Base-by-base conservation (phyloP, 768 basidiomycete genomes). In the Jaapia argillacea region DNA sequence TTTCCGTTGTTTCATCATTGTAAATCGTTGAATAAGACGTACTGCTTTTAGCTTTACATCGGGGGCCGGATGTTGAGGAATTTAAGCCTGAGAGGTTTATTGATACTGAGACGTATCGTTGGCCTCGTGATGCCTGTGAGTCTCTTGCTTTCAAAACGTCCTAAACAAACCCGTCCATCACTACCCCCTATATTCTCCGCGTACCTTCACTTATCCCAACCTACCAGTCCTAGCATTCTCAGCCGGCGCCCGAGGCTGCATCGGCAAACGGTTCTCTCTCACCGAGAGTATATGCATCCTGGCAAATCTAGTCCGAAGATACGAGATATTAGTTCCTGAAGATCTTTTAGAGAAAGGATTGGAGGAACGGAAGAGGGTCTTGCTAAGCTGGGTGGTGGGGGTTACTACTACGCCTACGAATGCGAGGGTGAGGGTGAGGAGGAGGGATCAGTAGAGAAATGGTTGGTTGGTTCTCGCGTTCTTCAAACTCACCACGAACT, bases 71-170 rank as follows among this genome's bases (percentile, higher is more conserved):
- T 24, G 66, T 67, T 1, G 36, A 55, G 20, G 50, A 45, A 10
- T 69, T 67, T 53, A 59, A 56, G 18, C 67, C 66, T 0, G 61
- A 63, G 22, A 65, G 75, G 5, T 77, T 76, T 60, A 55, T 75
- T n/a, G 64, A 62, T 26, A 10, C 31, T 10, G 69, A 75, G n/a
- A n/a, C n/a, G n/a, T n/a, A n/a, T n/a, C n/a, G n/a, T 38, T 78
- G 71, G 68, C 66, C 70, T 18, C 62, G 66, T 26, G 74, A 77
- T 49, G 77, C 75, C 0, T 77, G 75, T 51, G 28, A 73, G 22
- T 72, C 75, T 3, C 77, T 76, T n/a, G n/a, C n/a, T n/a, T n/a
- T n/a, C n/a, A n/a, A n/a, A n/a, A n/a, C n/a, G n/a, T n/a, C n/a
- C n/a, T n/a, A n/a, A n/a, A n/a, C n/a, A n/a, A n/a, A n/a, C n/a